Percentiles rank a stretch among this genome's conserved stretches.
These are phyloP conservation scores for Trypanosomatidae sp. DNA, from an alignment of 208 protist species.

Conservation along the genomic window DNA sequence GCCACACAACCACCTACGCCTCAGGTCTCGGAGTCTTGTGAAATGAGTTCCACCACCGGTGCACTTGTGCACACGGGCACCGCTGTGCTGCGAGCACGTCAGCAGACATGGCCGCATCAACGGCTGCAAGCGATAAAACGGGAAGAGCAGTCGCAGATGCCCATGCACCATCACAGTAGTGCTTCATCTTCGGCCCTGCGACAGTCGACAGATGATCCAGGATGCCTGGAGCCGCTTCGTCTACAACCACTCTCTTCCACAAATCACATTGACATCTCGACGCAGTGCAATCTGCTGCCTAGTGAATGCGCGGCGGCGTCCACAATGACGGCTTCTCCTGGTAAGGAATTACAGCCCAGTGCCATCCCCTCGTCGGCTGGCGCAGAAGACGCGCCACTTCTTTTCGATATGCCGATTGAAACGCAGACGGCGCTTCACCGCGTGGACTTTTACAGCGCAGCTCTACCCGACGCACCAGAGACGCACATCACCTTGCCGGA, in stretches of 20 bases:
- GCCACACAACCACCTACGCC: neutral
- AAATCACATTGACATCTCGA: neutral
- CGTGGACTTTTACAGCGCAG: conserved; percentile 16
- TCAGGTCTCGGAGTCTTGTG: neutral
- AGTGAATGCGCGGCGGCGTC: neutral
- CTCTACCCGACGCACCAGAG: neutral
- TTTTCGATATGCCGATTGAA: neutral
- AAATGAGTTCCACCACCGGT: neutral
- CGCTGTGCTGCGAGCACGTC: neutral
- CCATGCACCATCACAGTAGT: neutral
- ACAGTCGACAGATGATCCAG: neutral
- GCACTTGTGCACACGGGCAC: neutral
- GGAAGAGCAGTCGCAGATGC: neutral
- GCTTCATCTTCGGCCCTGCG: neutral
- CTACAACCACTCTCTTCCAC: neutral
- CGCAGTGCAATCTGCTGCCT: conserved; percentile 3
- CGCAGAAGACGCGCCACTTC: neutral
- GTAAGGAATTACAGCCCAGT: neutral
- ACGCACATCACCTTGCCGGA: neutral
- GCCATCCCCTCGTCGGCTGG: too few species aligned
- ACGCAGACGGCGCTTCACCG: conserved; percentile 2
- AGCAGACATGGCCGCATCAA: neutral
- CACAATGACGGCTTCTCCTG: neutral
- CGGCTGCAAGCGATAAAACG: neutral
- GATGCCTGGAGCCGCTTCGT: neutral